These are phyloP conservation scores for Candida smagusa DNA, from an alignment of 1,139 yeast species.

Conservation along the genomic window DNA sequence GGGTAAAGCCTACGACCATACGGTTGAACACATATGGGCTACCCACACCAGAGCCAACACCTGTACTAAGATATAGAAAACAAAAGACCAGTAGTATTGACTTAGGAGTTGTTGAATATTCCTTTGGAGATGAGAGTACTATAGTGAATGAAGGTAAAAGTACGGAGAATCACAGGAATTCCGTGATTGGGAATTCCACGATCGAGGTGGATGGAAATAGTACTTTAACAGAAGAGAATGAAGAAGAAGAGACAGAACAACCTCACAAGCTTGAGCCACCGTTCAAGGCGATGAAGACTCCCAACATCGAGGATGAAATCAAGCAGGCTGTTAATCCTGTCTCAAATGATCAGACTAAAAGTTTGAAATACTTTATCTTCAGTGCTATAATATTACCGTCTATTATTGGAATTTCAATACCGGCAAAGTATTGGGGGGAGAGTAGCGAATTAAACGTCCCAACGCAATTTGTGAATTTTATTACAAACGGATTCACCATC, in stretches of 20 bases:
- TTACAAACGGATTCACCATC: slow-evolving; percentile 29
- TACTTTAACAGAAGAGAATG: not conserved
- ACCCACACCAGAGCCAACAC: slow-evolving; percentile 5
- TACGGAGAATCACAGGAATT: not conserved
- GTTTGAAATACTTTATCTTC: slow-evolving; percentile 11
- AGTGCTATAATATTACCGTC: slow-evolving; percentile 13
- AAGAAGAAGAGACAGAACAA: not conserved
- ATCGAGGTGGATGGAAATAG: slow-evolving; percentile 1
- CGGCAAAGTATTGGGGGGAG: slow-evolving; percentile 9
- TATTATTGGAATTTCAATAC: slow-evolving; percentile 10
- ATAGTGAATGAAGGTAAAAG: not conserved
- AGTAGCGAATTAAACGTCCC: not conserved
- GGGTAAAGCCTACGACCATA: too few species aligned
- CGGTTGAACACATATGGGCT: not conserved
- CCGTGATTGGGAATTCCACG: not conserved
- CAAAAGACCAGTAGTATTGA: slow-evolving; percentile 4
- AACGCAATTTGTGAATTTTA: slow-evolving; percentile 14
- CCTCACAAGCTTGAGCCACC: slow-evolving; percentile 1
- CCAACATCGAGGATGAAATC: slow-evolving; percentile 6
- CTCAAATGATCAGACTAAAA: slow-evolving; percentile 6
- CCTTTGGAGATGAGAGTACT: not conserved
- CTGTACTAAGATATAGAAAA: not conserved
- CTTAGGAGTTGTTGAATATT: slow-evolving; percentile 2
- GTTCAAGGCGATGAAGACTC: not conserved
- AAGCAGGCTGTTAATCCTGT: slow-evolving; percentile 9